A percentile compares a stretch with the other conserved stretches of the same genome.
phyloP scores from a whole-genome alignment of 2,329 filamentous ascomycete species.

The Botrytis elliptica region DNA sequence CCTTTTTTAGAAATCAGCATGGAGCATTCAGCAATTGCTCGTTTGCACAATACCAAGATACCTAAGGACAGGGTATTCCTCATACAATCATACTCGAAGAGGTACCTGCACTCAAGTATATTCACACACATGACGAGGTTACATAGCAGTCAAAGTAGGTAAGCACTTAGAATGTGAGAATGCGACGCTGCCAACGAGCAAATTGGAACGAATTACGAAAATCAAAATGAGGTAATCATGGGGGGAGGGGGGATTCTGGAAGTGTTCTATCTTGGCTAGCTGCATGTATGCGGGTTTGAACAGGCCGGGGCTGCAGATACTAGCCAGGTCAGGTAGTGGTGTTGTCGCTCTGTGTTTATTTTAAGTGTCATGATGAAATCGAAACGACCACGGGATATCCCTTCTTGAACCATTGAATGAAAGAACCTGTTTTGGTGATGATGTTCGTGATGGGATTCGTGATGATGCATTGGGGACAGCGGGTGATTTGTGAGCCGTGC shows the following conservation, averaged over 20 bases:
- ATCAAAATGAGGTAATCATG: conserved; percentile 21
- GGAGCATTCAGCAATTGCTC: neutral
- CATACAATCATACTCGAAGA: neutral
- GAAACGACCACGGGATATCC: conserved; percentile 2
- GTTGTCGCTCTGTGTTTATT: conserved; percentile 13
- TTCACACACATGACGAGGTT: neutral
- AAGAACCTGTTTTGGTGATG: conserved; percentile 4
- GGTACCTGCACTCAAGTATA: neutral
- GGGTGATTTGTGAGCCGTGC: conserved; percentile 8
- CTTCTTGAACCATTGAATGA: neutral
- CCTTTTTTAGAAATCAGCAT: neutral
- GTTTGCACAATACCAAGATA: neutral
- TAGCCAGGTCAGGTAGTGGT: conserved; percentile 4
- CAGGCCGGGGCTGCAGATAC: neutral
- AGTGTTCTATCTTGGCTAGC: conserved; percentile 17
- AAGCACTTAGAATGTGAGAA: conserved; percentile 20
- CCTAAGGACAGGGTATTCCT: neutral
- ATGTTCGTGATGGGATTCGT: conserved; percentile 8
- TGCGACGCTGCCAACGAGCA: neutral
- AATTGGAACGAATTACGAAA: neutral
- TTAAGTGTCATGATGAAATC: conserved; percentile 5
- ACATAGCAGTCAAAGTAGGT: conserved; percentile 8
- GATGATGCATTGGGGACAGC: conserved; percentile 10
- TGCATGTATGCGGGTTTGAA: conserved; percentile 11
- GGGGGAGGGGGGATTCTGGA: conserved; percentile 14